Conservation (phyloP, 352 stramenopile genomes). For the Pythium dissimile region DNA sequence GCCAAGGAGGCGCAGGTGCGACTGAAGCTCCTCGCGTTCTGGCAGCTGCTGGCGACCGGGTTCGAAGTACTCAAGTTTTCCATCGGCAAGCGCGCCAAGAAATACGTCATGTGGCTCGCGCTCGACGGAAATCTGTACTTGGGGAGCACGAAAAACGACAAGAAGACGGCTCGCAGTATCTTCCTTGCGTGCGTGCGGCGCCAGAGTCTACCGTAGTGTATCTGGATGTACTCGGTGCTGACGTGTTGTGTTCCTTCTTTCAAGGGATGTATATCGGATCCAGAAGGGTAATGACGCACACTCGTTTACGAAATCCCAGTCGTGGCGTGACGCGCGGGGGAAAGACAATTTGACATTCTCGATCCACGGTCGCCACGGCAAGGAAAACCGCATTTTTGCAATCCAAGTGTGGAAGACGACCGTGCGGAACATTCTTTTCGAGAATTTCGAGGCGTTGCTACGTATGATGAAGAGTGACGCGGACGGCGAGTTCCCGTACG, state of each 20-base stretch:
- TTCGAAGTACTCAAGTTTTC: constrained; percentile 56
- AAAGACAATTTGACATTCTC: constrained; percentile 49
- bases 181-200: constrained; percentile 42
- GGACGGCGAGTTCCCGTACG: constrained; percentile 48
- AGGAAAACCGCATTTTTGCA: constrained; percentile 42
- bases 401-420: constrained; percentile 41
- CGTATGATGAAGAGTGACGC: constrained; percentile 40
- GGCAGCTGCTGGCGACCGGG: constrained; percentile 49
- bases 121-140: constrained; percentile 44
- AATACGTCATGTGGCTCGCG: constrained; percentile 45
- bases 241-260: background rate
- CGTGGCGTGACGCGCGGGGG: constrained; percentile 38
- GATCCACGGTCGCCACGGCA: constrained; percentile 32
- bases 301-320: constrained; percentile 51
- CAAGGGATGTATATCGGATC: constrained; percentile 41
- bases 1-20: constrained; percentile 29
- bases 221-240: background rate
- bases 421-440: constrained; percentile 46
- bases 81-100: constrained; percentile 41
- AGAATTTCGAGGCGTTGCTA: constrained; percentile 42
- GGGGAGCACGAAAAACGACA: constrained; percentile 40
- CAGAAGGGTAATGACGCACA: constrained; percentile 39
- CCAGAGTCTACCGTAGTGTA: background rate
- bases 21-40: constrained; percentile 48
- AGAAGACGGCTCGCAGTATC: constrained; percentile 34